phyloP scores from a whole-genome alignment of 169 alveolate genomes.

The Plasmodium yoelii region DNA sequence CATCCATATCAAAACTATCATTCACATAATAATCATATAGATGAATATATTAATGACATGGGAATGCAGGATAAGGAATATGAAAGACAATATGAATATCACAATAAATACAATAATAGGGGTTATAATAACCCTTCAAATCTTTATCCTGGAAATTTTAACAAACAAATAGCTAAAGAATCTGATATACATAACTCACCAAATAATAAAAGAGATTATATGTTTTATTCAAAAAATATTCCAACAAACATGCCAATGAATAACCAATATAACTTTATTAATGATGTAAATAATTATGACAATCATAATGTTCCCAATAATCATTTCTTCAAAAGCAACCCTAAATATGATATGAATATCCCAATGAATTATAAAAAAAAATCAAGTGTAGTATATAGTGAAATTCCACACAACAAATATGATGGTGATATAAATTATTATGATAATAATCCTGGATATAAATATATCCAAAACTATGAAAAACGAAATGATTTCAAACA shows the following conservation, averaged over 20 bases:
- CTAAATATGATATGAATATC: background rate
- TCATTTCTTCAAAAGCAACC: background rate
- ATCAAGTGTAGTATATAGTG: background rate
- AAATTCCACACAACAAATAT: background rate
- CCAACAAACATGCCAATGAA: background rate
- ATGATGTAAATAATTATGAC: too few relatives aligned
- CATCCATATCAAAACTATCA: background rate
- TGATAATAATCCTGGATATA: background rate
- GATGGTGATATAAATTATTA: background rate
- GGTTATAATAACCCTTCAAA: background rate
- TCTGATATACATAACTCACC: background rate
- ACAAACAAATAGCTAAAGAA: background rate
- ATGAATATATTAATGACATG: background rate
- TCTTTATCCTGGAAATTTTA: background rate
- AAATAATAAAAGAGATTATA: slow-evolving; percentile 8
- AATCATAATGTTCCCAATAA: background rate
- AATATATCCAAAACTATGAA: background rate
- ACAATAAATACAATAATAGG: background rate
- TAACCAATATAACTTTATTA: too few relatives aligned
- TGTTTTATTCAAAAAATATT: slow-evolving; percentile 2
- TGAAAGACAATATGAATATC: background rate
- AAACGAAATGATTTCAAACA: background rate
- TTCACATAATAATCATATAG: background rate
- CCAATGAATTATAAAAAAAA: background rate
- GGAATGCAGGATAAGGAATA: background rate